Percentiles rank a stretch among this genome's conserved stretches.
Evolutionary conservation across 352 stramenopile genomes (phyloP).

Genomic region (Phytophthora pistaciae): DNA sequence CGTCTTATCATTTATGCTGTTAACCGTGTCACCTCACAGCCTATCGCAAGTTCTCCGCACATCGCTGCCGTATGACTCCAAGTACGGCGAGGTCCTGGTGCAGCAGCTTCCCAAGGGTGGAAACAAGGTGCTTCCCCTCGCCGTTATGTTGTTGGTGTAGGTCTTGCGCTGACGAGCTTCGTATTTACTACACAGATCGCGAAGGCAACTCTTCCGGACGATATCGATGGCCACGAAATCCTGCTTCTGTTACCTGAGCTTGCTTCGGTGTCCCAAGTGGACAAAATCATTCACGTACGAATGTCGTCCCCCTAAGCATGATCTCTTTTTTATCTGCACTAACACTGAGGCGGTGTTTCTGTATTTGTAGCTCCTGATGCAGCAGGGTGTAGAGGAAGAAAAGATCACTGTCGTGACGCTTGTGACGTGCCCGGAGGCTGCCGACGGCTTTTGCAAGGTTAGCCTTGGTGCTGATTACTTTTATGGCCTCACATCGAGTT

Average conservation of each 20-base stretch:
- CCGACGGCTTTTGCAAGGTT: conserved; percentile 83
- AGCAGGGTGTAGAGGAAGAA: conserved; percentile 77
- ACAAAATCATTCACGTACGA: conserved; percentile 78
- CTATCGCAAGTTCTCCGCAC: conserved; percentile 60
- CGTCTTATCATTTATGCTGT: not conserved
- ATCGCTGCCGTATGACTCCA: conserved; percentile 75
- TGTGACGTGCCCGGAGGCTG: conserved; percentile 82
- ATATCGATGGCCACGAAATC: conserved; percentile 73
- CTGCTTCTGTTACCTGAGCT: conserved; percentile 78
- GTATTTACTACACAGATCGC: conserved; percentile 41
- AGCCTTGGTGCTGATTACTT: not conserved
- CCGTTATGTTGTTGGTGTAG: not conserved
- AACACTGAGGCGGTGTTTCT: conserved; percentile 1
- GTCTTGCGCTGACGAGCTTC: conserved; percentile 3
- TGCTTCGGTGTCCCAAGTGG: conserved; percentile 66
- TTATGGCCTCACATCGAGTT: not conserved
- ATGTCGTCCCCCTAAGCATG: not conserved
- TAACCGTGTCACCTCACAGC: conserved; percentile 22
- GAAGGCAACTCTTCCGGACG: conserved; percentile 61
- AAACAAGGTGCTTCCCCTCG: conserved; percentile 41
- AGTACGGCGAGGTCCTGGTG: conserved; percentile 70
- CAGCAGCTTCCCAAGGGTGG: conserved; percentile 50
- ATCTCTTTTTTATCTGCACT: not conserved
- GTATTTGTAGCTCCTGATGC: conserved; percentile 62
- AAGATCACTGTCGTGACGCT: conserved; percentile 86